Evolutionary conservation across 805 yeast genomes (phyloP).

Genomic region (Ogataea angusta): DNA sequence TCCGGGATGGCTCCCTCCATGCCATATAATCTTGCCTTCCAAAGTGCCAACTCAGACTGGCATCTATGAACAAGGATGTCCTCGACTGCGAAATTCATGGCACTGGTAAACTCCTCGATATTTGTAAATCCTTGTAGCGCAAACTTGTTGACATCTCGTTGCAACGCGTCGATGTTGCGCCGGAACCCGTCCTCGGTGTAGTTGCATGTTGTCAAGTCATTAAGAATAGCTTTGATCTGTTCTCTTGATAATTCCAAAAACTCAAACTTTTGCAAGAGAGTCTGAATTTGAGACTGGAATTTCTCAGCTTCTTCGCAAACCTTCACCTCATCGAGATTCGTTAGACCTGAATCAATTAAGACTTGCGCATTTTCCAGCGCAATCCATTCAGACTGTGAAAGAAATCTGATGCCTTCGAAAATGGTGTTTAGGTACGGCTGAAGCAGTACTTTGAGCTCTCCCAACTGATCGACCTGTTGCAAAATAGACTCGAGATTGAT

Average conservation of each 20-base stretch:
- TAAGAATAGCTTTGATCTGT: slow-evolving; percentile 21
- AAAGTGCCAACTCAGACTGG: slow-evolving; percentile 12
- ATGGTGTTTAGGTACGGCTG: slow-evolving; percentile 25
- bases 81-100: slow-evolving; percentile 34
- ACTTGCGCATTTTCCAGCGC: slow-evolving; percentile 48
- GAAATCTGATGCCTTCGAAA: slow-evolving; percentile 31
- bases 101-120: slow-evolving; percentile 30
- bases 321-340: slow-evolving; percentile 27
- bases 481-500: slow-evolving; percentile 32
- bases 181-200: slow-evolving; percentile 24
- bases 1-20: slow-evolving; percentile 36
- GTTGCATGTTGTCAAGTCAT: slow-evolving; percentile 26
- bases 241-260: slow-evolving; percentile 30
- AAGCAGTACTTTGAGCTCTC: slow-evolving; percentile 42
- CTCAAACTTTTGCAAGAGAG: slow-evolving; percentile 31
- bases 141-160: slow-evolving; percentile 34
- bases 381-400: slow-evolving; percentile 51
- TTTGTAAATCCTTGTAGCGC: slow-evolving; percentile 37
- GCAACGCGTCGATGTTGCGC: slow-evolving; percentile 29
- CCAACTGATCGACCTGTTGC: slow-evolving; percentile 26
- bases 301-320: slow-evolving; percentile 30
- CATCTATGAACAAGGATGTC: slow-evolving; percentile 31
- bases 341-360: slow-evolving; percentile 31
- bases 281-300: slow-evolving; percentile 33
- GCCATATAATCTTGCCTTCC: slow-evolving; percentile 7